Evolutionary conservation across 225 moss, liverwort and hornwort species (phyloP).

Genomic region (Anthoceros angustus): DNA sequence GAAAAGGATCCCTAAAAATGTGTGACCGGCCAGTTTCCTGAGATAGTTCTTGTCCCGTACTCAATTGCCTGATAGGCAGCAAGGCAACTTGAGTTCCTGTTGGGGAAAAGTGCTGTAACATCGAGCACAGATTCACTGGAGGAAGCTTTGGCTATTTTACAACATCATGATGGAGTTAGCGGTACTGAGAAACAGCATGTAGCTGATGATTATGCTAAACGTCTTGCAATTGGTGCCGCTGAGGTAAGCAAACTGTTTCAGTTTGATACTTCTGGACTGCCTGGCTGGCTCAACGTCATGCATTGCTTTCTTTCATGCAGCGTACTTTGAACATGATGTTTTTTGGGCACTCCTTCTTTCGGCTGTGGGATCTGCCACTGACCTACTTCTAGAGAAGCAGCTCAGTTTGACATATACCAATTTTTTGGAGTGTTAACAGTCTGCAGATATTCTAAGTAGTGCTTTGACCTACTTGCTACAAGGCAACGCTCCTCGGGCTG

Average conservation of each 20-base stretch:
- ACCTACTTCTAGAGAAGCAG: too few species aligned
- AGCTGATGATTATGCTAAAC: slow-evolving; percentile 67
- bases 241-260: slow-evolving; percentile 33
- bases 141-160: slow-evolving; percentile 79
- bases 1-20: neutral
- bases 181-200: slow-evolving; percentile 97
- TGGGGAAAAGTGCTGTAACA: slow-evolving; percentile 49
- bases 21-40: too few species aligned
- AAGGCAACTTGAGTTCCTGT: slow-evolving; percentile 69
- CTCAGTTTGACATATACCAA: too few species aligned
- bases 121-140: slow-evolving; percentile 79
- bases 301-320: too few species aligned
- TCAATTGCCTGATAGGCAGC: slow-evolving; percentile 54
- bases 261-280: neutral
- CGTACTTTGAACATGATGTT: too few species aligned
- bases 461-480: slow-evolving; percentile 5
- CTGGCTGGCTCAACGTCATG: too few species aligned
- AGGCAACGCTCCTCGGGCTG: neutral
- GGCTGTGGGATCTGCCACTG: too few species aligned
- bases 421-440: too few species aligned
- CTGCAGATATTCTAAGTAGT: neutral
- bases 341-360: too few species aligned
- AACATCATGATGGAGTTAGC: slow-evolving; percentile 98
- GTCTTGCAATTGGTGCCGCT: slow-evolving; percentile 47
- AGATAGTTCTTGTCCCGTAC: slow-evolving; percentile 50